Base-by-base conservation (phyloP, 2,329 filamentous ascomycete species). In the Thielaviopsis ethacetica region DNA sequence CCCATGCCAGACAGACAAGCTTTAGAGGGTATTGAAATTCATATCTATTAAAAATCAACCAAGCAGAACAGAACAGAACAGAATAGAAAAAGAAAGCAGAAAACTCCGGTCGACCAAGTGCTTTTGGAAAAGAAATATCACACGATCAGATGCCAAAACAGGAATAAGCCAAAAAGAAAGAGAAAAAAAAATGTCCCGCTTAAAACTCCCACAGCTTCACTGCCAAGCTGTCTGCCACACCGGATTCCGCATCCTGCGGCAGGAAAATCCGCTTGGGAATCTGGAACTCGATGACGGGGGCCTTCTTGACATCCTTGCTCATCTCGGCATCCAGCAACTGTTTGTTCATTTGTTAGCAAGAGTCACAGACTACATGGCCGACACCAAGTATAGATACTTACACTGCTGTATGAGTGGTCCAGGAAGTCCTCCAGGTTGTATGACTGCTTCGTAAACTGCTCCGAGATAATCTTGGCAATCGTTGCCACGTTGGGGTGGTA, bases 381-480 rank as follows among this genome's bases (percentile, higher is more conserved):
- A 26, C 6, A 26, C 3, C 3, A 26, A 26, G 24, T 26, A 26
- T 3, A 26, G 24, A 26, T 26, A 79, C 80, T 77, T 78, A 85
- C 84, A 68, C 82, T 88, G 66, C 76, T 81, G 71, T 97, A 98
- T 0, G 88, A 91, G 69, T 97, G 90, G 68, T 98, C 93, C 54
- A 97, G 73, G 71, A 98, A 98, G 68, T 98, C 93, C 68, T 98
- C 93, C n/a, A 96, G 73, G 65, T 90, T 93, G 71, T 97, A 98
- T 2, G 85, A 80, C 64, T 90, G 84, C 73, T 98, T 98, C 2
- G 93, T 98, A 70, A 97, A 98, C 69, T 97, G 93, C 72, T 97
- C 90, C 2, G 88, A 88, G 60, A 98, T 83, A 63, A 98, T 95
- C 71, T 90, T 93, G 52, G 90, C 86, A 64, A 98, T 83, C 2